Evolutionary conservation across 495 filamentous ascomycete species (phyloP).

Genomic region (Penicillium malachiteum): DNA sequence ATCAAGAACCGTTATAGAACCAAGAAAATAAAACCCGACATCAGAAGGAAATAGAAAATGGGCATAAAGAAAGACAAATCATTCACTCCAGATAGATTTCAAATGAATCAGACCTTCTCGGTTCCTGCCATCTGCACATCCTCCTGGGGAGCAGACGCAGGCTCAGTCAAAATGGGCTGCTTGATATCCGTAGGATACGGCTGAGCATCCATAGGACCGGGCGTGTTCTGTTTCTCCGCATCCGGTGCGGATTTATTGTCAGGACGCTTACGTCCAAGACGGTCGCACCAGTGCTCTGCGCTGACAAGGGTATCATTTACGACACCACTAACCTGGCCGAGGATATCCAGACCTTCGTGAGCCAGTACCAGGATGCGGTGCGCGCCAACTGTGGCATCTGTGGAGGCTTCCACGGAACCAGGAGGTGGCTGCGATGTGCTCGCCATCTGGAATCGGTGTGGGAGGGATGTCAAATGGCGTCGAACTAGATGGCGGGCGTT

Average conservation of each 20-base stretch:
- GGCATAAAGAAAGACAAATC: conserved; percentile 4
- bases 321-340: conserved; percentile 76
- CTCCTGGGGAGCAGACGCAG: conserved; percentile 13
- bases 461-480: conserved; percentile 74
- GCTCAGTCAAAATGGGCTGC: conserved; percentile 27
- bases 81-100: not conserved
- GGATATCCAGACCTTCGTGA: conserved; percentile 85
- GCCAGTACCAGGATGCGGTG: conserved; percentile 76
- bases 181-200: conserved; percentile 36
- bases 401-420: conserved; percentile 31
- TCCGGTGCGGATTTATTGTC: conserved; percentile 26
- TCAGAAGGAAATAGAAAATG: not conserved
- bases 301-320: conserved; percentile 80
- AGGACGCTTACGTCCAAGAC: conserved; percentile 59
- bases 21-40: not conserved
- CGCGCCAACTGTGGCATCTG: conserved; percentile 52
- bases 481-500: conserved; percentile 78
- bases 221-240: conserved; percentile 23
- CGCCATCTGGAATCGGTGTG: conserved; percentile 66
- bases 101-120: conserved; percentile 23
- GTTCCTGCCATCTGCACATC: conserved; percentile 45
- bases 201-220: conserved; percentile 16
- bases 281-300: conserved; percentile 84
- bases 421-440: conserved; percentile 45
- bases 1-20: conserved; percentile 16